Percentiles rank a stretch among this genome's conserved stretches.
phyloP scores from a whole-genome alignment of 495 filamentous ascomycete species.

The Tuber melanosporum region DNA sequence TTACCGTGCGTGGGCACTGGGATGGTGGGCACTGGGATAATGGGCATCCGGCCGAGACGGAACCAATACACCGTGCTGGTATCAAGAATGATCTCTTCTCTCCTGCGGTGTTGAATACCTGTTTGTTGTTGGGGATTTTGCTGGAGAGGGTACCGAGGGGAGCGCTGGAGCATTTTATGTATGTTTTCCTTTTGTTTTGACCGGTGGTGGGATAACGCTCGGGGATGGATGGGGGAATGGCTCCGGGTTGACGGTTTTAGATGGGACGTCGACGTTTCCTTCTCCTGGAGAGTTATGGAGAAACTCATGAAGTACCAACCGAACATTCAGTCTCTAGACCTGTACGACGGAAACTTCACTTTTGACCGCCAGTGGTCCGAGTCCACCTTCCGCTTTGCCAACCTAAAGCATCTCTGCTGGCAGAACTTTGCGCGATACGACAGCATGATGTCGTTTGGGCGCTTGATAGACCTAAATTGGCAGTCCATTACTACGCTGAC shows the following conservation, averaged over 20 bases:
- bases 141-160: conserved; percentile 16
- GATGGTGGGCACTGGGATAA: not conserved
- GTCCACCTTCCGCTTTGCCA: conserved; percentile 5
- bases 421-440: conserved; percentile 15
- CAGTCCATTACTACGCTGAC: conserved; percentile 13
- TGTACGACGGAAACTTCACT: conserved; percentile 12
- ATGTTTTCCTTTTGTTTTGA: not conserved
- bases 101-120: conserved; percentile 15
- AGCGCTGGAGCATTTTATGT: conserved; percentile 19
- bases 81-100: conserved; percentile 11
- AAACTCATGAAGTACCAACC: conserved; percentile 16
- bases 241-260: not conserved
- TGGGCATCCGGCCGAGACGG: too few relatives aligned
- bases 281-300: conserved; percentile 22
- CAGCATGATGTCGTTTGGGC: conserved; percentile 1
- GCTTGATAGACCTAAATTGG: conserved; percentile 12
- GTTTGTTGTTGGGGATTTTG: conserved; percentile 15
- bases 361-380: conserved; percentile 3
- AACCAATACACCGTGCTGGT: not conserved
- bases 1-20: conserved; percentile 16
- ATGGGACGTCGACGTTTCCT: conserved; percentile 17
- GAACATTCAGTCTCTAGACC: conserved; percentile 9
- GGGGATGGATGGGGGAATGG: not conserved
- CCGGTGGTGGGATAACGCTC: not conserved
- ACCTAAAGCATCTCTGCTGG: conserved; percentile 11